These are phyloP conservation scores for Fusarium sp. DNA, from an alignment of 2,329 filamentous ascomycete genomes.

Conservation along the genomic window DNA sequence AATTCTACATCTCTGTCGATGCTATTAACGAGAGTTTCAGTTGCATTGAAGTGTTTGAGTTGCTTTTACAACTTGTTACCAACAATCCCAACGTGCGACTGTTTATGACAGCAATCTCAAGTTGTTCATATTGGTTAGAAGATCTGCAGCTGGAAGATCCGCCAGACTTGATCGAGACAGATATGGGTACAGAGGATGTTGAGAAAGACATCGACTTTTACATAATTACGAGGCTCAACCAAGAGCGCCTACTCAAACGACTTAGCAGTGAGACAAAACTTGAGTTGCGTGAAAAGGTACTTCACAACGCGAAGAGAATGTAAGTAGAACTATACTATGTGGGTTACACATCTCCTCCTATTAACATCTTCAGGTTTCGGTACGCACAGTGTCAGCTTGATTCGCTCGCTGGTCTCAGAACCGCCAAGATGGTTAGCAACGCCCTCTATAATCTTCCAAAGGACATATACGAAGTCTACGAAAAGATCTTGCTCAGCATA, in stretches of 20 bases:
- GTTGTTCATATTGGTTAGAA: not conserved
- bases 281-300: not conserved
- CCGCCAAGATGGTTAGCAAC: not conserved
- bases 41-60: accelerated
- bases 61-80: accelerated
- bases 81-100: accelerated
- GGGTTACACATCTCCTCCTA: not conserved
- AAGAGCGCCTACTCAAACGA: accelerated
- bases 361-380: not conserved
- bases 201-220: not conserved
- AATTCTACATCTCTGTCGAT: not conserved
- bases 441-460: not conserved
- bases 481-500: not conserved
- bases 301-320: not conserved
- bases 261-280: not conserved
- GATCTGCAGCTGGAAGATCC: not conserved
- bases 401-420: not conserved
- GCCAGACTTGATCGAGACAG: accelerated
- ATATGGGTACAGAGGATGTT: not conserved
- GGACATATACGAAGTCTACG: not conserved
- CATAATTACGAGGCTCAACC: not conserved
- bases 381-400: not conserved
- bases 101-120: accelerated
- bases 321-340: not conserved
- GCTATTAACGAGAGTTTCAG: not conserved